phyloP scores from a whole-genome alignment of 345 rosid species.

The Xanthoceras sorbifolium region DNA sequence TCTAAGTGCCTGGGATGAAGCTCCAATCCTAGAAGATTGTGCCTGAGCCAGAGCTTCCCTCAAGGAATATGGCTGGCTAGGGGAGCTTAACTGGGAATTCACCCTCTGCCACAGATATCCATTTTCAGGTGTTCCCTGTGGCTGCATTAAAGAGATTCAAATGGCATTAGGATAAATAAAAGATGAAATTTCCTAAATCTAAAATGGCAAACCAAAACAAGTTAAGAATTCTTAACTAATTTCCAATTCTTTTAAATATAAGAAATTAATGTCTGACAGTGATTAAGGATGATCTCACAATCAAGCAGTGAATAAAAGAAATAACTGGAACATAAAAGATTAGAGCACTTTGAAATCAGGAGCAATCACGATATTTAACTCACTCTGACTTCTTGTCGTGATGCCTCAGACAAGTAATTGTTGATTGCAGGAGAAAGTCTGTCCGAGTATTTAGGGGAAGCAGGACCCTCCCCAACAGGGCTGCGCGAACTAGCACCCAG shows the following conservation, averaged over 20 bases:
- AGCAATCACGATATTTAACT: slow-evolving; percentile 25
- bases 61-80: slow-evolving; percentile 96
- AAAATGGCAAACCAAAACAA: not conserved
- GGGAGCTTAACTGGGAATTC: slow-evolving; percentile 96
- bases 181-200: slow-evolving; percentile 1
- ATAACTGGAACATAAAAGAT: not conserved
- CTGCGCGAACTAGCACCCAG: slow-evolving; percentile 89
- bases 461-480: slow-evolving; percentile 76
- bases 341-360: not conserved
- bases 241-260: not conserved
- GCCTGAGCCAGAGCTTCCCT: slow-evolving; percentile 99
- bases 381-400: slow-evolving; percentile 96
- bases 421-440: slow-evolving; percentile 97
- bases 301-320: slow-evolving; percentile 14
- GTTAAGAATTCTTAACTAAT: not conserved
- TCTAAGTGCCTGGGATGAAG: slow-evolving; percentile 96
- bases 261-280: not conserved
- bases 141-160: slow-evolving; percentile 50
- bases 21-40: slow-evolving; percentile 97
- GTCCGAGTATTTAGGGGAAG: slow-evolving; percentile 97
- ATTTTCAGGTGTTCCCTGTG: slow-evolving; percentile 94
- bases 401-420: slow-evolving; percentile 92
- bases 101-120: slow-evolving; percentile 95
- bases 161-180: slow-evolving; percentile 13
- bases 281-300: not conserved